phyloP scores from a whole-genome alignment of 2,329 filamentous ascomycete genomes.

The Sporothrix pseudoabietina region DNA sequence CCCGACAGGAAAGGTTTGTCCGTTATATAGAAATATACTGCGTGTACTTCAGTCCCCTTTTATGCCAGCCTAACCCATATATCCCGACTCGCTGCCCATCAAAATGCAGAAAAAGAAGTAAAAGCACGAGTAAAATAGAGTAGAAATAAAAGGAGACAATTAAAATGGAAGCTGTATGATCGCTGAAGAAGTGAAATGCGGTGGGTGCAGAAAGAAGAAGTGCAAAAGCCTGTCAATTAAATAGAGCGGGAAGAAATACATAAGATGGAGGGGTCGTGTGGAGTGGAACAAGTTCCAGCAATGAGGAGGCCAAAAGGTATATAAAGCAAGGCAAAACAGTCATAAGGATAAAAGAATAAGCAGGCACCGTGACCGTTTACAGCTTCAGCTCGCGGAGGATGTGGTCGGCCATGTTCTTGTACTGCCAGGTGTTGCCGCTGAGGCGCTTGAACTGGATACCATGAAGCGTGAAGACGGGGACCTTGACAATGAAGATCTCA shows the following conservation, averaged over 20 bases:
- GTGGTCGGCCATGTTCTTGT: constrained; percentile 96
- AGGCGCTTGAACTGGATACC: constrained; percentile 98
- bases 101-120: not conserved
- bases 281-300: not conserved
- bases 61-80: not conserved
- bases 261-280: not conserved
- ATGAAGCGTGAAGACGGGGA: constrained; percentile 87
- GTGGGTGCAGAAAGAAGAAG: not conserved
- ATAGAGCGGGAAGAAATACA: not conserved
- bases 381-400: constrained; percentile 85
- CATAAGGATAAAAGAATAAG: not conserved
- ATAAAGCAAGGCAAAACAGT: not conserved
- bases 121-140: not conserved
- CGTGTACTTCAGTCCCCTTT: not conserved
- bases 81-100: not conserved
- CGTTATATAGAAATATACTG: constrained; percentile 5
- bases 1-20: not conserved
- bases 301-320: not conserved
- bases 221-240: not conserved
- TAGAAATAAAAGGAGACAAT: not conserved
- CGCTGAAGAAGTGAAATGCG: constrained; percentile 4
- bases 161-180: constrained; percentile 6
- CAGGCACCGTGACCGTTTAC: constrained; percentile 46
- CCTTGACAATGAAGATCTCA: constrained; percentile 97
- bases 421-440: constrained; percentile 94